Percentiles rank a stretch among this genome's conserved stretches.
Evolutionary conservation across 2,329 filamentous ascomycete genomes (phyloP).

Genomic region (Pseudogymnoascus sp.): DNA sequence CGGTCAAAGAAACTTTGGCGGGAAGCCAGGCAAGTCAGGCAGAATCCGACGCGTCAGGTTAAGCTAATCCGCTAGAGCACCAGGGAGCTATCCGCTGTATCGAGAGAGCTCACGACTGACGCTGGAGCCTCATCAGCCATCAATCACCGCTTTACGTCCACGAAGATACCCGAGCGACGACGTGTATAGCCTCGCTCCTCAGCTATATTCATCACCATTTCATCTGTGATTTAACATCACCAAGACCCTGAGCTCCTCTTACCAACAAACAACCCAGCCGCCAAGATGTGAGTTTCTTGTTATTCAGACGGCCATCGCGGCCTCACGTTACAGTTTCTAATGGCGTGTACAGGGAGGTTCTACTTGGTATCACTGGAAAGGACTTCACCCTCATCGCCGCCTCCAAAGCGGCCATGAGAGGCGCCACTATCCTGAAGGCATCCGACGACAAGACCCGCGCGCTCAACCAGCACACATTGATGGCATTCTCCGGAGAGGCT

Average conservation of each 20-base stretch:
- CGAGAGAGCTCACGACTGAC: not conserved
- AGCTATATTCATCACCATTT: conserved; percentile 19
- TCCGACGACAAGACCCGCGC: conserved; percentile 92
- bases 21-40: conserved; percentile 9
- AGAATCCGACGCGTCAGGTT: conserved; percentile 11
- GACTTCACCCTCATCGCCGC: conserved; percentile 98
- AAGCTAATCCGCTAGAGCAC: conserved; percentile 10
- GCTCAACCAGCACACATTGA: conserved; percentile 87
- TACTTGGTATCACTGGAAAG: conserved; percentile 96
- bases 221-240: conserved; percentile 19
- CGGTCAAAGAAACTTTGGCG: conserved; percentile 3
- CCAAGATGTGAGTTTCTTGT: conserved; percentile 26
- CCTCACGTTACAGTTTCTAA: conserved; percentile 5
- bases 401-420: conserved; percentile 97
- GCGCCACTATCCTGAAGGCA: conserved; percentile 89
- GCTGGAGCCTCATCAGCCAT: conserved; percentile 11
- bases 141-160: conserved; percentile 6
- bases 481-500: conserved; percentile 93
- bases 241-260: conserved; percentile 12
- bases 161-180: conserved; percentile 12
- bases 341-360: conserved; percentile 68
- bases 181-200: conserved; percentile 21
- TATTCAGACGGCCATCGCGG: conserved; percentile 15
- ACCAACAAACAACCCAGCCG: conserved; percentile 13
- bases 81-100: conserved; percentile 10